Conservation (phyloP, 2,329 filamentous ascomycete genomes). For the Exophiala phaeomuriformis region DNA sequence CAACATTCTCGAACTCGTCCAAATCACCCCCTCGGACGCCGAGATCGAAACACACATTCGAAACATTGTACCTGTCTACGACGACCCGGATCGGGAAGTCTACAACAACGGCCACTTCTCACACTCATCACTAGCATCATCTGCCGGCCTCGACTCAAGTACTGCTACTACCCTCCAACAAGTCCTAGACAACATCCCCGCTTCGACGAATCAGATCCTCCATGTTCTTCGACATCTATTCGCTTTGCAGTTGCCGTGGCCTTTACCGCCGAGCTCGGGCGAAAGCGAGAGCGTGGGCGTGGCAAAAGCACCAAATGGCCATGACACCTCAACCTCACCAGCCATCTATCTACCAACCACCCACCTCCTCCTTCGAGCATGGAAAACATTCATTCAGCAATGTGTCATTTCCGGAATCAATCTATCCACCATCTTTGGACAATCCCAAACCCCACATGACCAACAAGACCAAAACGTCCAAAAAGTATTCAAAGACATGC, state of each 20-base stretch:
- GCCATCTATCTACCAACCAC: slow-evolving; percentile 11
- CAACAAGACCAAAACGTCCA: neutral
- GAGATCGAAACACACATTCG: slow-evolving; percentile 8
- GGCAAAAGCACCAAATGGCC: too few species aligned
- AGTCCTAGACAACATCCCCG: slow-evolving; percentile 21
- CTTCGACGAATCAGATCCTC: slow-evolving; percentile 12
- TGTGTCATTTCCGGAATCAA: slow-evolving; percentile 12
- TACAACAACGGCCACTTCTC: neutral
- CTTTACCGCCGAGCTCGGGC: too few species aligned
- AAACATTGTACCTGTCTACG: slow-evolving; percentile 1
- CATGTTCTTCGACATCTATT: slow-evolving; percentile 11
- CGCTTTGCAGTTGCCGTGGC: slow-evolving; percentile 1
- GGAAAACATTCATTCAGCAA: slow-evolving; percentile 18
- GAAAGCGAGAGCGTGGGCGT: too few species aligned
- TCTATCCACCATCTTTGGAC: neutral
- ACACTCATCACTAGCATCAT: neutral
- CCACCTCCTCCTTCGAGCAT: slow-evolving; percentile 18
- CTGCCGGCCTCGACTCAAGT: neutral
- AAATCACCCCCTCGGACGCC: slow-evolving; percentile 8
- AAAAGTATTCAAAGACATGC: slow-evolving; percentile 1
- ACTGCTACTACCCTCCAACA: neutral
- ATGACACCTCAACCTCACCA: neutral
- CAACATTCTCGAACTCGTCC: slow-evolving; percentile 41
- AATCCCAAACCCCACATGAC: neutral
- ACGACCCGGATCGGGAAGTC: neutral